Conservation (phyloP, 1,284 basidiomycete species). For the Fomitopsis betulina region DNA sequence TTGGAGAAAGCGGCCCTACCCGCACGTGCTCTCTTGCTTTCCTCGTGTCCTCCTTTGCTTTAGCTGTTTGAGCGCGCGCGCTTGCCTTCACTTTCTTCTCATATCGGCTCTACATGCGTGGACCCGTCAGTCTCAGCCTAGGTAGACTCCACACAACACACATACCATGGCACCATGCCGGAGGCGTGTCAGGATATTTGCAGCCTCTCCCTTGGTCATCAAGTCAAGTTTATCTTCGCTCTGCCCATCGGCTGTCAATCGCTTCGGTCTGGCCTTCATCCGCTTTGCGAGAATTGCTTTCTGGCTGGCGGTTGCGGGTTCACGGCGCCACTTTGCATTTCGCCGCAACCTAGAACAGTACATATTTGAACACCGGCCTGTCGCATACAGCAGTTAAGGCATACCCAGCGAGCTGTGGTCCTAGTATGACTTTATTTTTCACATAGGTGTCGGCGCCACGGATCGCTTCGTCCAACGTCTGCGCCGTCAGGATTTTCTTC, state of each 20-base stretch:
- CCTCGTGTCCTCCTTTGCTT: conserved; percentile 44
- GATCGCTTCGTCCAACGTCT: conserved; percentile 52
- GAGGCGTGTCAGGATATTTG: conserved; percentile 70
- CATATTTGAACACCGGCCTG: background rate
- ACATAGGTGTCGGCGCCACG: conserved; percentile 69
- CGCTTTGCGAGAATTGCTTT: conserved; percentile 58
- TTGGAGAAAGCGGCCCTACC: conserved; percentile 47
- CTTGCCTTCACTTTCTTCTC: conserved; percentile 46
- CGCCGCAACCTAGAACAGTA: conserved; percentile 47
- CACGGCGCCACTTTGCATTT: conserved; percentile 70
- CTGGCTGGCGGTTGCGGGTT: conserved; percentile 66
- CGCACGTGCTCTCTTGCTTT: conserved; percentile 49
- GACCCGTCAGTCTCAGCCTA: background rate
- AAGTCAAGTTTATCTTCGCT: conserved; percentile 14
- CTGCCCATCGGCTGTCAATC: conserved; percentile 10
- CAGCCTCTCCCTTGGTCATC: conserved; percentile 76
- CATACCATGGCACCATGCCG: conserved; percentile 73
- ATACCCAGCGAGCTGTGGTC: conserved; percentile 44
- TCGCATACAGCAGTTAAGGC: conserved; percentile 11
- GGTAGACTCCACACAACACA: background rate
- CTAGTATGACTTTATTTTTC: conserved; percentile 45
- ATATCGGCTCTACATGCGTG: conserved; percentile 44
- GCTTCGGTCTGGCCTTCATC: conserved; percentile 35
- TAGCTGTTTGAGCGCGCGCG: conserved; percentile 30
- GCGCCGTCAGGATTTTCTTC: conserved; percentile 49